These are phyloP conservation scores for Colletotrichum nymphaeae DNA, from an alignment of 2,329 filamentous ascomycete genomes.

Conservation along the genomic window DNA sequence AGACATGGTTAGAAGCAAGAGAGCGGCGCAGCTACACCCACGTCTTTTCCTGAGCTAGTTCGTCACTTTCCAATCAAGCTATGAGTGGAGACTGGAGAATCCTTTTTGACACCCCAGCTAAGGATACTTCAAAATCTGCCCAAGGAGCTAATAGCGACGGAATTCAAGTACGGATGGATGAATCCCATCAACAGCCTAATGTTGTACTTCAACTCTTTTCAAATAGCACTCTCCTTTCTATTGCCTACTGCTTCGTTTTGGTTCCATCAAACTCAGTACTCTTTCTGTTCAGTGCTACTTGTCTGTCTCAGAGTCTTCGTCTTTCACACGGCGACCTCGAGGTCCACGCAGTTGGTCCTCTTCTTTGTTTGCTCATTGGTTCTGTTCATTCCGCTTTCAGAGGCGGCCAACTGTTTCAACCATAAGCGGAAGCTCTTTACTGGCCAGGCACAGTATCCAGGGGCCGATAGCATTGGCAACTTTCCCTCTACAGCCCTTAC, in stretches of 20 bases:
- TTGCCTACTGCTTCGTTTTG: background rate
- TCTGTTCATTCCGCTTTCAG: background rate
- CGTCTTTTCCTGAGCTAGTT: too few relatives aligned
- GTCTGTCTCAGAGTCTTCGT: background rate
- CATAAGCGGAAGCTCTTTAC: background rate
- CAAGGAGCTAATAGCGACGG: background rate
- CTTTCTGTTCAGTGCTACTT: background rate
- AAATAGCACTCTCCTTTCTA: background rate
- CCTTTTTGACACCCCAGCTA: background rate
- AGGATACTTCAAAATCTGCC: background rate
- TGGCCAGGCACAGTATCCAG: background rate
- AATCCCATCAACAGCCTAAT: background rate
- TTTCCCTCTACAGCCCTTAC: background rate
- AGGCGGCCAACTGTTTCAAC: background rate
- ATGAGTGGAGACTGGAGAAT: background rate
- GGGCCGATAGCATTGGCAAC: background rate
- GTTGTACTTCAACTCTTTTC: background rate
- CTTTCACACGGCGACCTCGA: background rate
- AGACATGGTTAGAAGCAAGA: background rate
- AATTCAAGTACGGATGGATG: background rate
- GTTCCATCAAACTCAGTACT: background rate
- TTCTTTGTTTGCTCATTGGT: background rate
- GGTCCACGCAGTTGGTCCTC: background rate
- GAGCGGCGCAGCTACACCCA: background rate
- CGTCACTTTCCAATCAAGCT: background rate